Evolutionary conservation across 768 basidiomycete genomes (phyloP).

Genomic region (Filobasidium floriforme): DNA sequence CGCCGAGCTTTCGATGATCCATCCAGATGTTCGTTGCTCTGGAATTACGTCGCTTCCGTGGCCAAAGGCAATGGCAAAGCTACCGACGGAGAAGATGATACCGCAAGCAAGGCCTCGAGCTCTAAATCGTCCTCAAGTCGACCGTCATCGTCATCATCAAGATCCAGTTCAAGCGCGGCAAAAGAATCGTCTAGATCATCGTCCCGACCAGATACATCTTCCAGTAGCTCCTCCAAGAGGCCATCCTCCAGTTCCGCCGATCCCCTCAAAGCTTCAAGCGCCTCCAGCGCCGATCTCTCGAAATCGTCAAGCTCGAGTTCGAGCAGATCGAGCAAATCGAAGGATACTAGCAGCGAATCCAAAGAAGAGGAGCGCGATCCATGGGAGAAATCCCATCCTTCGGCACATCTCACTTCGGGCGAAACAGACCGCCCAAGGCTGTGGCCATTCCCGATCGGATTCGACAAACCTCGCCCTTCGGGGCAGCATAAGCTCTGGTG

Average conservation of each 20-base stretch:
- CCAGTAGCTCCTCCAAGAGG: conserved; percentile 3
- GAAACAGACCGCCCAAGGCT: conserved; percentile 5
- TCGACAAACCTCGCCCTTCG: conserved; percentile 1
- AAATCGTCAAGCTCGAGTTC: background rate
- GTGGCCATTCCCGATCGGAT: conserved; percentile 19
- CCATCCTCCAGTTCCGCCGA: background rate
- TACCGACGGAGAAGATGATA: background rate
- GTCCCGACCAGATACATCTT: background rate
- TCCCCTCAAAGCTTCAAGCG: background rate
- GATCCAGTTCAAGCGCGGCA: background rate
- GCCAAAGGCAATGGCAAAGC: background rate
- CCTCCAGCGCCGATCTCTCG: background rate
- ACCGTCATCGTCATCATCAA: conserved; percentile 3
- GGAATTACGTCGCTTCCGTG: conserved; percentile 15
- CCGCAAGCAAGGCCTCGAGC: conserved; percentile 2
- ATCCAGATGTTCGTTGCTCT: conserved; percentile 8
- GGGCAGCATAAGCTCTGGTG: conserved; percentile 17
- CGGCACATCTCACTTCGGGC: background rate
- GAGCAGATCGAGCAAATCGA: background rate
- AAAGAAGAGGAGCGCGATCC: conserved; percentile 15
- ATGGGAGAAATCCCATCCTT: conserved; percentile 18
- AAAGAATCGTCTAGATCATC: background rate
- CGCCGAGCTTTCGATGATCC: background rate
- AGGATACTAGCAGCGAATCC: background rate
- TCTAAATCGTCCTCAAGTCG: conserved; percentile 3